phyloP scores from a whole-genome alignment of 352 stramenopile genomes.

The Phytopythium mirpurense region DNA sequence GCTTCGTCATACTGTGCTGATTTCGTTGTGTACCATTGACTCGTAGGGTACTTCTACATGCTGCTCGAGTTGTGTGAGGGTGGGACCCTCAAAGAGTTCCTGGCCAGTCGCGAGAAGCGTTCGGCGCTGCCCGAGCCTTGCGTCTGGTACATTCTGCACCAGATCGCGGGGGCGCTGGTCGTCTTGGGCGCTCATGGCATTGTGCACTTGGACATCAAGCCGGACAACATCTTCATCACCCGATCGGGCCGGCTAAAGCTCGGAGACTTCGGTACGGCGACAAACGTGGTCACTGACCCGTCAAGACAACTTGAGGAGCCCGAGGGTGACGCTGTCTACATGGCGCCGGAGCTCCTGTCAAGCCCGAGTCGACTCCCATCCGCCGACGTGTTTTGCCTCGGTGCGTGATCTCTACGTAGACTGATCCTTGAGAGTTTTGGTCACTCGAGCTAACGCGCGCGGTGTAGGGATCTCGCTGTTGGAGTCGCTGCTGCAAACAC shows the following conservation, averaged over 20 bases:
- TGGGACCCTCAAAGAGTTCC: constrained; percentile 81
- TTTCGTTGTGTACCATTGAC: neutral
- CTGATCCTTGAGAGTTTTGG: neutral
- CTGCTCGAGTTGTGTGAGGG: constrained; percentile 92
- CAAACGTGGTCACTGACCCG: constrained; percentile 21
- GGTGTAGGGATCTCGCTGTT: constrained; percentile 60
- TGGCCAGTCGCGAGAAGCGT: constrained; percentile 21
- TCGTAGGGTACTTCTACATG: constrained; percentile 85
- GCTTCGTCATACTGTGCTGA: neutral
- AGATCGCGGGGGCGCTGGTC: constrained; percentile 72
- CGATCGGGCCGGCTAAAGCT: constrained; percentile 67
- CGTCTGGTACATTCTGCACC: constrained; percentile 72
- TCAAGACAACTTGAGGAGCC: constrained; percentile 49
- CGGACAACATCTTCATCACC: constrained; percentile 94
- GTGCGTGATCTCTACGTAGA: constrained; percentile 44
- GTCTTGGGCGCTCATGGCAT: constrained; percentile 88
- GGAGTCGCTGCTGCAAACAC: constrained; percentile 38
- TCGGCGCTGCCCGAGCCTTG: constrained; percentile 39
- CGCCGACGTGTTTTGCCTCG: constrained; percentile 94
- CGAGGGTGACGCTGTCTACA: constrained; percentile 93
- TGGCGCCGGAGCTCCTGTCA: constrained; percentile 87
- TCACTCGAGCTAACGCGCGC: neutral
- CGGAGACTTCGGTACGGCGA: constrained; percentile 92
- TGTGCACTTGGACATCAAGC: constrained; percentile 96
- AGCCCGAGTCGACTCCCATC: constrained; percentile 52